Evolutionary conservation across 2,329 filamentous ascomycete species (phyloP).

Genomic region (Sclerotinia borealis): DNA sequence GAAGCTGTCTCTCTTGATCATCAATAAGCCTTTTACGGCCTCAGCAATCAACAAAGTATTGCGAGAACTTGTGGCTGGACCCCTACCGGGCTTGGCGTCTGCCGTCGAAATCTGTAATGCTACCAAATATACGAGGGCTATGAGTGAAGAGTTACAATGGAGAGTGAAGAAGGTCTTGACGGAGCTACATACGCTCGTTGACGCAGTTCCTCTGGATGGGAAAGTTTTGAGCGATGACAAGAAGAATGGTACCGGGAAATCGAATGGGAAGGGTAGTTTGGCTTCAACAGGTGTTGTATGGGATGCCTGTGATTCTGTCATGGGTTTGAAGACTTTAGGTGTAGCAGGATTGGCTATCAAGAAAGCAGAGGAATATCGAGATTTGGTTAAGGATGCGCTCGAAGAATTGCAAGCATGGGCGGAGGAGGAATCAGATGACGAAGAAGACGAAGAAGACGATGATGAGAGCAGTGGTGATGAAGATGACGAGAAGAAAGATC

Average conservation of each 20-base stretch:
- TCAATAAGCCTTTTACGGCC: slow-evolving; percentile 81
- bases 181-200: slow-evolving; percentile 56
- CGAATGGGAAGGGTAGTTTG: slow-evolving; percentile 45
- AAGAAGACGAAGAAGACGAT: slow-evolving; percentile 46
- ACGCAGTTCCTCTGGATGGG: slow-evolving; percentile 54
- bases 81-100: slow-evolving; percentile 69
- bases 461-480: slow-evolving; percentile 49
- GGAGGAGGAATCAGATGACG: slow-evolving; percentile 61
- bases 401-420: slow-evolving; percentile 86
- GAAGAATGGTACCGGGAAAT: slow-evolving; percentile 38
- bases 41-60: slow-evolving; percentile 67
- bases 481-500: slow-evolving; percentile 32
- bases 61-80: slow-evolving; percentile 62
- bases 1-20: slow-evolving; percentile 78
- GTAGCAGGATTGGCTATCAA: slow-evolving; percentile 63
- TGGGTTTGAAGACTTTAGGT: slow-evolving; percentile 57
- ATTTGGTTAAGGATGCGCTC: slow-evolving; percentile 73
- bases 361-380: slow-evolving; percentile 68
- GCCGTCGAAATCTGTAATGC: slow-evolving; percentile 61
- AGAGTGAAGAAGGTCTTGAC: slow-evolving; percentile 54
- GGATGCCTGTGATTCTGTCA: slow-evolving; percentile 72
- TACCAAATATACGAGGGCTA: slow-evolving; percentile 54
- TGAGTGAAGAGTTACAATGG: slow-evolving; percentile 57
- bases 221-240: slow-evolving; percentile 43
- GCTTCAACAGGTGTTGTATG: slow-evolving; percentile 72